Evolutionary conservation across 1,284 basidiomycete species (phyloP).

Genomic region (Moniliella sp.): DNA sequence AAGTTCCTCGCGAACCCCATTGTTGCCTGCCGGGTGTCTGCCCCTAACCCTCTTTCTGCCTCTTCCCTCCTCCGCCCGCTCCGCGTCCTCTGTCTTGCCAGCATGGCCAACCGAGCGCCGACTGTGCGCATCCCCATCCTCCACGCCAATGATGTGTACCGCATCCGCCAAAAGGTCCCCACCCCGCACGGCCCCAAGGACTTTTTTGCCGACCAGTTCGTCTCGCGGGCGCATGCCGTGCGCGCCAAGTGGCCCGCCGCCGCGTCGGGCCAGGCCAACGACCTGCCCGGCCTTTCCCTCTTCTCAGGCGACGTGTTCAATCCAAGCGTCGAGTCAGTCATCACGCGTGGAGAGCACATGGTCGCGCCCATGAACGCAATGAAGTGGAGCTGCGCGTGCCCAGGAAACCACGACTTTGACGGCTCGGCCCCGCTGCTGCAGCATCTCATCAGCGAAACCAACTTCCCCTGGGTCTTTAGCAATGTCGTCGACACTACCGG

Average conservation of each 20-base stretch:
- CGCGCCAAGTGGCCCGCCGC: neutral
- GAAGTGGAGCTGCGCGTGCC: slow-evolving; percentile 37
- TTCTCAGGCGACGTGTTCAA: slow-evolving; percentile 60
- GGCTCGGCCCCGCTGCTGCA: slow-evolving; percentile 12
- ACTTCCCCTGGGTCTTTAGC: slow-evolving; percentile 9
- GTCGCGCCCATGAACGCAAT: slow-evolving; percentile 37
- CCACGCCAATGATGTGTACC: slow-evolving; percentile 2
- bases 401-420: slow-evolving; percentile 37
- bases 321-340: slow-evolving; percentile 61
- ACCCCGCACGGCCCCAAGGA: slow-evolving; percentile 16
- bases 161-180: slow-evolving; percentile 6
- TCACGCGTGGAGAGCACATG: slow-evolving; percentile 79
- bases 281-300: slow-evolving; percentile 47
- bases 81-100: too few species aligned
- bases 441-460: slow-evolving; percentile 7
- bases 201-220: neutral
- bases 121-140: neutral
- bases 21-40: too few species aligned
- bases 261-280: slow-evolving; percentile 11
- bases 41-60: too few species aligned
- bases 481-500: slow-evolving; percentile 42
- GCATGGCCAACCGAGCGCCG: too few species aligned
- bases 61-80: too few species aligned
- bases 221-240: neutral
- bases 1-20: too few species aligned